Evolutionary conservation across 2,329 filamentous ascomycete genomes (phyloP), one percentile per base, ranked within the genome.

Genomic region (Pseudogymnoascus sp.): DNA sequence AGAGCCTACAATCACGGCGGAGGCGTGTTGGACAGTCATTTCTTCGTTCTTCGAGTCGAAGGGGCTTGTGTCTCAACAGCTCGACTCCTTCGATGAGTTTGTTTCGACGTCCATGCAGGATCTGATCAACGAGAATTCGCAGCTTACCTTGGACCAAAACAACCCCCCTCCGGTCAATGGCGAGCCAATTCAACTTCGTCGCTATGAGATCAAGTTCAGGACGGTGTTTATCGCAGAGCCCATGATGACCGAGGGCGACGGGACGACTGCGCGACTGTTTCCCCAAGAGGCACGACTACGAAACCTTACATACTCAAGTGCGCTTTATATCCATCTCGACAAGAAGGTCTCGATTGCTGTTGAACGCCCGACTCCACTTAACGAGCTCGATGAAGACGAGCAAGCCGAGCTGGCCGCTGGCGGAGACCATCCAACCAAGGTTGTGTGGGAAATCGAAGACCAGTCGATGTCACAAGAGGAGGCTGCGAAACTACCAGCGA

Each of bases 21-120:
- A 97, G 78, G 95, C 99, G 77, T 97, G 91, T 79, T 99, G 95
- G 94, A 89, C 89, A 66, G 93, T 97, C 71, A 97, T 99, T 73
- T 91, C 90, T 61, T 89, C 94, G 8, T 97, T 97, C 79, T 99
- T 99, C 77, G 91, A 97, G 69, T 84, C 86, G 65, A 99, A 97
- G 77, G 93, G 94, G 70, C 82, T 99, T 32, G 94, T 96, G 20
- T 96, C 94, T 14, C 93, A 99, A 76, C 94, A 99, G 78, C 87
- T 97, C 65, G 93, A 97, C 74, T 99, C 95, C 0, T 99, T 96
- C 76, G 91, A 99, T 76, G 92, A 97, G 73, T 99, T 99, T 71
- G 92, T 94, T 62, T 87, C 88, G 63, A 91, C 90, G 20, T 97
- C 92, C 0, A 93, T 99, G 76, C 92, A 97, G 71, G 90, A 96